A percentile compares a stretch with the other conserved stretches of the same genome.
phyloP scores from a whole-genome alignment of 1,284 basidiomycete genomes.

The Vanrija pseudolonga region DNA sequence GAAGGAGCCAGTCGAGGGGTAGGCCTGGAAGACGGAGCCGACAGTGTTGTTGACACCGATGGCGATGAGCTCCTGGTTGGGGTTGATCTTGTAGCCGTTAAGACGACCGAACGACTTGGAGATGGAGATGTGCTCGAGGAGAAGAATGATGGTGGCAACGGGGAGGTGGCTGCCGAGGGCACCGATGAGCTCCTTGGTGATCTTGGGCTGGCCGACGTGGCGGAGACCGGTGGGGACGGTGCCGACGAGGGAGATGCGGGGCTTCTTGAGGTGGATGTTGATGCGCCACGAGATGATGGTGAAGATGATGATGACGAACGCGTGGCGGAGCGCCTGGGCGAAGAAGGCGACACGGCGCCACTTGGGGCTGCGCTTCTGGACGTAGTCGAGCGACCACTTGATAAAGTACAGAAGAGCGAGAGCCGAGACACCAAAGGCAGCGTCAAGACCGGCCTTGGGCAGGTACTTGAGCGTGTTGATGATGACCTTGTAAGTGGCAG shows the following conservation, averaged over 20 bases:
- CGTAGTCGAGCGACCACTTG: conserved; percentile 60
- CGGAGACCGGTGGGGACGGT: conserved; percentile 78
- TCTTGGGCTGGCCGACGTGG: conserved; percentile 68
- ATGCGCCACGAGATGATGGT: conserved; percentile 82
- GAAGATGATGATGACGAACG: conserved; percentile 76
- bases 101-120: conserved; percentile 91
- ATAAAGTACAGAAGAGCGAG: conserved; percentile 64
- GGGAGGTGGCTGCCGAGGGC: conserved; percentile 77
- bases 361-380: conserved; percentile 66
- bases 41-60: conserved; percentile 76
- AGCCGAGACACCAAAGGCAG: conserved; percentile 81
- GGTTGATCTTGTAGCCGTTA: conserved; percentile 96
- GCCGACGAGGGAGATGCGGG: conserved; percentile 74
- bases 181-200: conserved; percentile 62
- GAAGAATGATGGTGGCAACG: conserved; percentile 87
- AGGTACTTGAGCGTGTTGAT: conserved; percentile 89
- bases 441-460: conserved; percentile 63
- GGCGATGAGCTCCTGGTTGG: conserved; percentile 94
- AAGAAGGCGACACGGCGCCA: conserved; percentile 82
- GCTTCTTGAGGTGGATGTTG: conserved; percentile 66
- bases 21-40: conserved; percentile 82
- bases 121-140: conserved; percentile 96
- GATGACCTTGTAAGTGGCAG: conserved; percentile 81
- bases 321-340: conserved; percentile 75
- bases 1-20: conserved; percentile 97